A percentile compares a stretch with the other conserved stretches of the same genome.
Conservation (phyloP, 2,329 filamentous ascomycete species). For the Fusarium irregulare region DNA sequence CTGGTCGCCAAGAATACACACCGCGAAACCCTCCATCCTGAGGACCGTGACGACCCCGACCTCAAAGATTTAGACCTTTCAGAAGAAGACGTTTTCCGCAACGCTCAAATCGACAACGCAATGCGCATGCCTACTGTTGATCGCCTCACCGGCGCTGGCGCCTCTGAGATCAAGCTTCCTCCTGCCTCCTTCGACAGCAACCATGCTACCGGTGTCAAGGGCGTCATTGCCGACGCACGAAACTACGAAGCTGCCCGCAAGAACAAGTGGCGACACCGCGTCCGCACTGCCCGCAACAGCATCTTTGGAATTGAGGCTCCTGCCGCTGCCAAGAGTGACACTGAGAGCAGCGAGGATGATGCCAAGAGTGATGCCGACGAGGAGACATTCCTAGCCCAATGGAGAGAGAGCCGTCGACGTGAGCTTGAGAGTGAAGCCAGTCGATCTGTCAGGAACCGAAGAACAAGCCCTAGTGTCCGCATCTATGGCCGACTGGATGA, state of each 20-base stretch:
- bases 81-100: conserved; percentile 66
- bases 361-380: conserved; percentile 70
- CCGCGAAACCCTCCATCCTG: conserved; percentile 63
- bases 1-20: conserved; percentile 68
- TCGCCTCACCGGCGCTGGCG: conserved; percentile 55
- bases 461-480: conserved; percentile 80
- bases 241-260: conserved; percentile 77
- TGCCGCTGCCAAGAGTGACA: conserved; percentile 53
- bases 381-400: conserved; percentile 83
- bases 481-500: conserved; percentile 82
- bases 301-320: conserved; percentile 61
- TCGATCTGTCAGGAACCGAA: conserved; percentile 68
- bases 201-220: conserved; percentile 83
- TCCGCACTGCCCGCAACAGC: conserved; percentile 64
- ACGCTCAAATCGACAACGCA: conserved; percentile 68
- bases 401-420: conserved; percentile 82
- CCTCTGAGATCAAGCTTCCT: conserved; percentile 68
- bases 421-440: conserved; percentile 77
- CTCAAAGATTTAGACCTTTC: conserved; percentile 63
- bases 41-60: conserved; percentile 65
- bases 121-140: conserved; percentile 70
- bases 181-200: conserved; percentile 73
- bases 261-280: conserved; percentile 64
- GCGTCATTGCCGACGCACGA: conserved; percentile 85
- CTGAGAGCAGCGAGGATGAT: conserved; percentile 61